These are phyloP conservation scores for Macadamia tetraphylla DNA, from an alignment of 164 flowering plant genomes.

Conservation along the genomic window DNA sequence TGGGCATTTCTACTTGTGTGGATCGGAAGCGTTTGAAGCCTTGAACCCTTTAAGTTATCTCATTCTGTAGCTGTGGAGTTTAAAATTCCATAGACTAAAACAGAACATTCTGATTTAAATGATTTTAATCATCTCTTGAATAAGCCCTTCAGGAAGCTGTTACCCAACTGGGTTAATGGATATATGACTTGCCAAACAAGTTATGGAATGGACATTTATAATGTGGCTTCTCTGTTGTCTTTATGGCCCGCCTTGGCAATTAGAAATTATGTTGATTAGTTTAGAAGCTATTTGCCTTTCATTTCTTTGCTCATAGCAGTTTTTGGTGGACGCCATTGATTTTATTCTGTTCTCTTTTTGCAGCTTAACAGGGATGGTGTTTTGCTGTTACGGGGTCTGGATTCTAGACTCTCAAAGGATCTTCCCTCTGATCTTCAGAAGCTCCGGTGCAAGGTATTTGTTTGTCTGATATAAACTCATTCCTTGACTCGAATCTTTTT, in stretches of 20 bases:
- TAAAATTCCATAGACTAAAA: too few species aligned
- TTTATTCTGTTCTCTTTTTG: constrained; percentile 19
- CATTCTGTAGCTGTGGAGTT: neutral
- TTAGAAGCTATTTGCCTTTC: too few species aligned
- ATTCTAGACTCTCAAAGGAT: constrained; percentile 91
- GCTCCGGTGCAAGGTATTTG: constrained; percentile 91
- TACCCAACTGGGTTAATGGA: neutral
- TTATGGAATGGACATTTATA: neutral
- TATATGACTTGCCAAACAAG: neutral
- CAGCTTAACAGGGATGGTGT: constrained; percentile 90
- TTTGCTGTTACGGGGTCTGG: constrained; percentile 83
- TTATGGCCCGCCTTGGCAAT: too few species aligned
- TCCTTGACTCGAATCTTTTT: neutral
- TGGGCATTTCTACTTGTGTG: neutral
- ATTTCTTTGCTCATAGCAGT: neutral
- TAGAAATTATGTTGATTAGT: neutral
- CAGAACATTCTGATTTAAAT: too few species aligned
- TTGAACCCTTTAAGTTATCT: neutral
- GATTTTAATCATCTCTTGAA: too few species aligned
- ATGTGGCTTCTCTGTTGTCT: too few species aligned
- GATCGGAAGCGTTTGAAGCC: neutral
- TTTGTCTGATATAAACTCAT: neutral
- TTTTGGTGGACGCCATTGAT: neutral
- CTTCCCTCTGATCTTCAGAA: constrained; percentile 95
- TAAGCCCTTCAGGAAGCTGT: too few species aligned